Conservation (phyloP, 2,329 filamentous ascomycete genomes). For the Tolypocladium guangdongense region DNA sequence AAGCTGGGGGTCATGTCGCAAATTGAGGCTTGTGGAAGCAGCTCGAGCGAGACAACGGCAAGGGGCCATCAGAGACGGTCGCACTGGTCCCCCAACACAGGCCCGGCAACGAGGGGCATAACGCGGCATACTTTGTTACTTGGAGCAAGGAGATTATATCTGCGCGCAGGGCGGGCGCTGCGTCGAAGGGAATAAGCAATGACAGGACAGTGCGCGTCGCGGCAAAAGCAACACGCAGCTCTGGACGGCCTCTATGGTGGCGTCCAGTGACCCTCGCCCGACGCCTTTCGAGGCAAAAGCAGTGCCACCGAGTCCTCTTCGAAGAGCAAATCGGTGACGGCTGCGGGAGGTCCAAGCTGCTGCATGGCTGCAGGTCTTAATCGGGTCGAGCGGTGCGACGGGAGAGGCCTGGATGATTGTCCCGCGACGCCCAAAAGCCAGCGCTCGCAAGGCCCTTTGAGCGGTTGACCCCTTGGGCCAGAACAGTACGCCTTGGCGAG, state of each 20-base stretch:
- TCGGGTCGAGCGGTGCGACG: not conserved
- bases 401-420: not conserved
- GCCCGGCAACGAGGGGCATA: conserved; percentile 1
- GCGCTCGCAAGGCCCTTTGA: not conserved
- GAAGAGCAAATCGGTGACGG: not conserved
- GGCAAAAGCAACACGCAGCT: conserved; percentile 2
- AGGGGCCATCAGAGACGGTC: conserved; percentile 1
- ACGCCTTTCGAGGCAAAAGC: not conserved
- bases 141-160: conserved; percentile 3
- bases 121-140: conserved; percentile 4
- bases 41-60: conserved; percentile 4
- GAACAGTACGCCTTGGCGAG: not conserved
- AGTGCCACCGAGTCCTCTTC: not conserved
- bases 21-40: conserved; percentile 1
- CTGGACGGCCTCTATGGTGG: not conserved
- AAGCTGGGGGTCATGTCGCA: not conserved
- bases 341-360: not conserved
- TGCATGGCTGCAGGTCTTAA: not conserved
- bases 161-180: conserved; percentile 3
- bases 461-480: not conserved
- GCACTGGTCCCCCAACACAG: conserved; percentile 1
- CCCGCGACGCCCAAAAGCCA: not conserved
- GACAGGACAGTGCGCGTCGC: conserved; percentile 1
- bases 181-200: conserved; percentile 3
- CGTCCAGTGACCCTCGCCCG: not conserved